Evolutionary conservation across 2,329 filamentous ascomycete genomes (phyloP).

Genomic region (Xylaria polymorpha): DNA sequence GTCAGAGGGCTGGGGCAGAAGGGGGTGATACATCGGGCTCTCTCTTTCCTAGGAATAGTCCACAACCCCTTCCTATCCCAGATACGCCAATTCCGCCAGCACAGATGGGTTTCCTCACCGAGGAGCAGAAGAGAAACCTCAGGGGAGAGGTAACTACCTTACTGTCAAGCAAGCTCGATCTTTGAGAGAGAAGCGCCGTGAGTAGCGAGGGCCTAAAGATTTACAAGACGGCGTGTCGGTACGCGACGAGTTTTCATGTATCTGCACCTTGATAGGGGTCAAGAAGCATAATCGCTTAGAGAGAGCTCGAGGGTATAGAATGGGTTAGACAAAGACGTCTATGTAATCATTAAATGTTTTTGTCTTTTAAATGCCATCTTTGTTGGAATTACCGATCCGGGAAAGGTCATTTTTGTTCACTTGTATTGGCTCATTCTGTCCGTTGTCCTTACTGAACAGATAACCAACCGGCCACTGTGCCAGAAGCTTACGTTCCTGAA

Average conservation of each 20-base stretch:
- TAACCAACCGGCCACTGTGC: background rate
- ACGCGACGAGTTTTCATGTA: background rate
- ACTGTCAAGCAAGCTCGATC: background rate
- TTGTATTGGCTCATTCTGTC: background rate
- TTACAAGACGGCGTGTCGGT: background rate
- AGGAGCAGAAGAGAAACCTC: background rate
- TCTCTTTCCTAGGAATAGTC: slow-evolving; percentile 42
- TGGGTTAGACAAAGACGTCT: slow-evolving; percentile 2
- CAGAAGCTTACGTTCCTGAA: background rate
- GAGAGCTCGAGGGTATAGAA: background rate
- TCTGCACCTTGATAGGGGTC: background rate
- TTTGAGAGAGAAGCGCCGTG: background rate
- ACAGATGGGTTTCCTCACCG: slow-evolving; percentile 6
- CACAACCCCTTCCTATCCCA: slow-evolving; percentile 35
- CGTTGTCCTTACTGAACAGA: background rate
- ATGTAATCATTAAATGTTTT: background rate
- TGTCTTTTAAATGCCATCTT: background rate
- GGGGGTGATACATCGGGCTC: slow-evolving; percentile 43
- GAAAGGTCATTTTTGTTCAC: background rate
- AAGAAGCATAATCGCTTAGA: background rate
- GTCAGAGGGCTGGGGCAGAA: slow-evolving; percentile 38
- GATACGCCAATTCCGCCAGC: slow-evolving; percentile 24
- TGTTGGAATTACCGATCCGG: slow-evolving; percentile 5
- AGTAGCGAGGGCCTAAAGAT: background rate
- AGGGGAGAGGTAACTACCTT: slow-evolving; percentile 2